Percentiles rank a stretch among this genome's conserved stretches.
phyloP scores from a whole-genome alignment of 2,329 filamentous ascomycete genomes.

The Dactylellina leptospora region DNA sequence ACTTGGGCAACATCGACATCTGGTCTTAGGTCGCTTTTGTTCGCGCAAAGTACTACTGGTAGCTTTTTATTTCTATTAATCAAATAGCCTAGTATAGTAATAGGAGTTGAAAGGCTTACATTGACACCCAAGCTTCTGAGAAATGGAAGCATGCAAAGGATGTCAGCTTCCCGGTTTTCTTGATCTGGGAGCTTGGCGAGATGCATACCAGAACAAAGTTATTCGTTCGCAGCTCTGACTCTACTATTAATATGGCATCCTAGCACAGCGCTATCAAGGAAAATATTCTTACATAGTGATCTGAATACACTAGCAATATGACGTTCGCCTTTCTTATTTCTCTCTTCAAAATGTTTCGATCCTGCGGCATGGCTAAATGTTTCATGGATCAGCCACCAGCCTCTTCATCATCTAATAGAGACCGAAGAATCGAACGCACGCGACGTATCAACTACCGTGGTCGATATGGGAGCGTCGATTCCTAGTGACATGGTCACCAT shows the following conservation, averaged over 20 bases:
- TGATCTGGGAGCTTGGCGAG: neutral
- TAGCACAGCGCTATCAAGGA: neutral
- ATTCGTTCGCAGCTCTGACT: slow-evolving; percentile 88
- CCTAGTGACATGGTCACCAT: slow-evolving; percentile 94
- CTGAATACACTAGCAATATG: slow-evolving; percentile 94
- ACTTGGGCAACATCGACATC: slow-evolving; percentile 82
- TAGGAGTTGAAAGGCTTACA: slow-evolving; percentile 65
- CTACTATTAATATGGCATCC: slow-evolving; percentile 11
- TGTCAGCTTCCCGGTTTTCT: neutral
- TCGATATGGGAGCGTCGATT: slow-evolving; percentile 95
- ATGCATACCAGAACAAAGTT: slow-evolving; percentile 80
- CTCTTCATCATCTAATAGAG: neutral
- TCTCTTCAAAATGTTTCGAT: slow-evolving; percentile 86
- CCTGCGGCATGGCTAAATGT: slow-evolving; percentile 78
- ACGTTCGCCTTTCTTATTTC: slow-evolving; percentile 97
- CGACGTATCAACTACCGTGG: slow-evolving; percentile 96
- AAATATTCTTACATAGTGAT: slow-evolving; percentile 73
- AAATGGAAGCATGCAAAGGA: slow-evolving; percentile 74
- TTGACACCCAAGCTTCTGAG: slow-evolving; percentile 98
- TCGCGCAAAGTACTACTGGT: slow-evolving; percentile 93
- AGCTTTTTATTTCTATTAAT: slow-evolving; percentile 54
- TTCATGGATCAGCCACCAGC: neutral
- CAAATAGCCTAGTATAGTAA: no score
- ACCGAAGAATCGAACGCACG: slow-evolving; percentile 25
- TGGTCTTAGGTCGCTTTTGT: slow-evolving; percentile 88